Percentiles rank a stretch among this genome's conserved stretches.
Conservation (phyloP, 2,329 filamentous ascomycete genomes). For the Cladophialophora bantiana region DNA sequence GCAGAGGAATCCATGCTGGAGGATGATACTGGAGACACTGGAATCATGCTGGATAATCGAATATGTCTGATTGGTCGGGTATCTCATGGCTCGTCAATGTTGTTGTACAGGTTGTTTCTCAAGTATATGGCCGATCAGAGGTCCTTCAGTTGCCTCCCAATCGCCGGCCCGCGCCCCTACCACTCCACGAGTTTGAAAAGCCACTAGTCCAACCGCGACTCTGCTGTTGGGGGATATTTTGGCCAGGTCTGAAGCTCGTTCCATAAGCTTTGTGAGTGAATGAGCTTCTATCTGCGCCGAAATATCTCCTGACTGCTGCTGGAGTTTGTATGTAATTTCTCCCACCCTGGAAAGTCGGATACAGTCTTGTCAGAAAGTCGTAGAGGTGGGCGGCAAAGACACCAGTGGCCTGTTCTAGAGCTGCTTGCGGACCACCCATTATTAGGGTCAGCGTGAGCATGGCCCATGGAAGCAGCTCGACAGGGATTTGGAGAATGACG, state of each 20-base stretch:
- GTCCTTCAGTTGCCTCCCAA: slow-evolving; percentile 48
- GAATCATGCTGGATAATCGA: not conserved
- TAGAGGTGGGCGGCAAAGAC: slow-evolving; percentile 86
- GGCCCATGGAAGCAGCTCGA: slow-evolving; percentile 79
- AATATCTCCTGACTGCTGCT: slow-evolving; percentile 70
- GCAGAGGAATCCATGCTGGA: not conserved
- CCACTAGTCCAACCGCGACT: slow-evolving; percentile 46
- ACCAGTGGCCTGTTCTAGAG: slow-evolving; percentile 74
- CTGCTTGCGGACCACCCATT: slow-evolving; percentile 63
- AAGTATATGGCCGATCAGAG: not conserved
- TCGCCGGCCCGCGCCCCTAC: slow-evolving; percentile 51
- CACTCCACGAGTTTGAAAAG: slow-evolving; percentile 53
- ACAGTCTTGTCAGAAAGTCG: slow-evolving; percentile 87
- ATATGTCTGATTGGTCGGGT: slow-evolving; percentile 23
- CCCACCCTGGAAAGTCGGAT: slow-evolving; percentile 87
- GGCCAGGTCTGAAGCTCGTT: slow-evolving; percentile 61
- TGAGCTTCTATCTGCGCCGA: slow-evolving; percentile 58
- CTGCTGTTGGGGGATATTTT: slow-evolving; percentile 35
- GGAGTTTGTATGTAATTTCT: slow-evolving; percentile 79
- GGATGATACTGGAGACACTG: not conserved
- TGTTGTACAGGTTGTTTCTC: slow-evolving; percentile 31
- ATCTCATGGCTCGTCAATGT: slow-evolving; percentile 25
- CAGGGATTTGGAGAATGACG: slow-evolving; percentile 82
- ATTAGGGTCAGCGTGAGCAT: slow-evolving; percentile 79
- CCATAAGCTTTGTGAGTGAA: slow-evolving; percentile 63